Base-by-base conservation (phyloP, 176 grass and related monocot species). In the Avena insularis region DNA sequence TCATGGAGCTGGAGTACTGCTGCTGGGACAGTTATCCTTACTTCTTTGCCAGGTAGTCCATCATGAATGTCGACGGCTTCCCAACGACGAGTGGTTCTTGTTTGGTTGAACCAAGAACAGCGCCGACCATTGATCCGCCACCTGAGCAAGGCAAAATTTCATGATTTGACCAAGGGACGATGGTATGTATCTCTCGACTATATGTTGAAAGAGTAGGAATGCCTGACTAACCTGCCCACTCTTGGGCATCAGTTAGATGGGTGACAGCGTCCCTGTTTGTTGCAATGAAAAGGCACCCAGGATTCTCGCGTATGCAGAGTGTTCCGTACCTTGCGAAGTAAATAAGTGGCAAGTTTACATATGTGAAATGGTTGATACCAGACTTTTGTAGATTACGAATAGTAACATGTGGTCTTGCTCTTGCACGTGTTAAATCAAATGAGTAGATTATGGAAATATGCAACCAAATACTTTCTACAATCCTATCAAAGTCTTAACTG, bases 231-330 rank as follows among this genome's bases (percentile, higher is more conserved):
- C 97, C 97, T 89, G 94, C 94, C 97, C 92, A 96, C 83, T 99
- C 97, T 78, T 99, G 97, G 89, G 97, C 97, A 91, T 99, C 97
- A 47, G 97, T 99, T 49, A 99, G 97, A 94, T 94, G 94, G 59
- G 97, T 96, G n/a, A 99, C 97, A 9, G 94, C 94, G 27, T 96
- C 97, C 90, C 97, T 86, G 63, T 99, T 99, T 81, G 94, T 99
- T 50, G 94, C 97, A 83, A 99, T 83, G 87, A 96, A 99, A 90
- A 99, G 92, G 70, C 97, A 99, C 31, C 94, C 93, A 19, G 97
- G 94, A 79, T 99, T 99, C 87, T 99, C 97, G 53, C 90, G 94
- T 35, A 99, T 93, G 78, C 97, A 96, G 23, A 93, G 90, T 64
- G 94, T 96, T 11, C 94, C 97, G 27, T 99, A 99, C 90, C 97